Evolutionary conservation across 345 rosid genomes (phyloP).

Genomic region (Nasturtium officinale): DNA sequence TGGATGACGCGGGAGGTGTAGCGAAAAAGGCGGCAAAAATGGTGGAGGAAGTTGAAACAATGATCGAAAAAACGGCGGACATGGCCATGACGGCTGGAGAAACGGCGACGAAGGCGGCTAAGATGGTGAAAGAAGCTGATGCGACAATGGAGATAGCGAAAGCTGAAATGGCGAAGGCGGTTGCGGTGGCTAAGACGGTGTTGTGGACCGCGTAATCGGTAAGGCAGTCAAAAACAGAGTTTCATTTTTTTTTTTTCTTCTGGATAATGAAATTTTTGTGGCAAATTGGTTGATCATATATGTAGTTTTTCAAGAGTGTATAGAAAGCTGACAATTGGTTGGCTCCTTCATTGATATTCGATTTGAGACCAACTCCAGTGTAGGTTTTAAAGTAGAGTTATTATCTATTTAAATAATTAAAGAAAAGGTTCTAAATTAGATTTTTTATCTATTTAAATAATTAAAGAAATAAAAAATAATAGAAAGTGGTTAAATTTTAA

Average conservation of each 20-base stretch:
- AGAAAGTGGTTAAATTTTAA: no score
- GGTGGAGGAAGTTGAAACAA: slow-evolving; percentile 7
- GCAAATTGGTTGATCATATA: neutral
- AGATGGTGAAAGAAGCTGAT: slow-evolving; percentile 21
- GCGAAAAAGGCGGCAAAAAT: neutral
- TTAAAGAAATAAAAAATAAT: no score
- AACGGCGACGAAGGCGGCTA: neutral
- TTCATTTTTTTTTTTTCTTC: neutral
- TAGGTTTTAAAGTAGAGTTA: no score
- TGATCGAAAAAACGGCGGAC: neutral
- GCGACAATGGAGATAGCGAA: neutral
- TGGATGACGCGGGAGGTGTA: neutral
- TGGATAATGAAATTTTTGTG: neutral
- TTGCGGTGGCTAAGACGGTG: neutral
- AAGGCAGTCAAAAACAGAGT: neutral
- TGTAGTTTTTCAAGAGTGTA: neutral
- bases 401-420: no score
- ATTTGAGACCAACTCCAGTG: no score
- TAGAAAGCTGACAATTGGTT: no score
- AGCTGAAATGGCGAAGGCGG: slow-evolving; percentile 8
- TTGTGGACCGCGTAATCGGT: slow-evolving; percentile 16
- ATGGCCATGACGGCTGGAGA: neutral
- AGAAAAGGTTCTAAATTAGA: no score
- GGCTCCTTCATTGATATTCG: neutral
- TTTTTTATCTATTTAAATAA: no score